Evolutionary conservation across 2,329 filamentous ascomycete species (phyloP).

Genomic region (Zasmidium cellare): DNA sequence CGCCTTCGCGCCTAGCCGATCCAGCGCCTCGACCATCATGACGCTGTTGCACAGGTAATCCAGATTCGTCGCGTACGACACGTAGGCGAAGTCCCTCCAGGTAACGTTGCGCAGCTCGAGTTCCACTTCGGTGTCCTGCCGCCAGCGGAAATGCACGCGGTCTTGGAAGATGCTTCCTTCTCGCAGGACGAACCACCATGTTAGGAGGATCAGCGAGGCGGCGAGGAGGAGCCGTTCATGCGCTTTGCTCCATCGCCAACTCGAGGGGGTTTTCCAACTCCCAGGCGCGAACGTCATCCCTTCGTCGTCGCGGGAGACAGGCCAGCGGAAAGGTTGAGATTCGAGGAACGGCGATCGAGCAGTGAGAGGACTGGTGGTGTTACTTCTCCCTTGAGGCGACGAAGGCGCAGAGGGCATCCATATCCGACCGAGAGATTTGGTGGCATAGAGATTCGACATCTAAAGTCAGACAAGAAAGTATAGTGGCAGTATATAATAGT

Average conservation of each 20-base stretch:
- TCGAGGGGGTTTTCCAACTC: background rate
- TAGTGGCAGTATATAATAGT: background rate
- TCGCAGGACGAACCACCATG: background rate
- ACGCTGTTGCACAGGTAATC: slow-evolving; percentile 46
- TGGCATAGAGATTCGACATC: slow-evolving; percentile 3
- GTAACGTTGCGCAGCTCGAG: background rate
- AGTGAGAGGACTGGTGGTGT: too few species aligned
- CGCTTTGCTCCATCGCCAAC: background rate
- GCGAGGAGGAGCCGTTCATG: slow-evolving; percentile 1
- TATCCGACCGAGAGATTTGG: slow-evolving; percentile 1
- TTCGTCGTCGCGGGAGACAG: background rate
- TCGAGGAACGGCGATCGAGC: background rate
- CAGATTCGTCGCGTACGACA: slow-evolving; percentile 44
- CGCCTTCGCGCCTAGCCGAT: slow-evolving; percentile 41
- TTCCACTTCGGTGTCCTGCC: background rate
- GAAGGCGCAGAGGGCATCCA: background rate
- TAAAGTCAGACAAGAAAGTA: background rate
- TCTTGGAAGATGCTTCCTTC: background rate
- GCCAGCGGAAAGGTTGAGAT: background rate
- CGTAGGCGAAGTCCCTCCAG: slow-evolving; percentile 44
- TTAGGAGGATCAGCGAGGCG: background rate
- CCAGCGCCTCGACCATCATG: slow-evolving; percentile 44
- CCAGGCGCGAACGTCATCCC: background rate
- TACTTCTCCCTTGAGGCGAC: background rate
- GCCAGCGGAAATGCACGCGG: background rate